Conservation (phyloP, 768 basidiomycete genomes). For the Termitomyces eurrhizus region DNA sequence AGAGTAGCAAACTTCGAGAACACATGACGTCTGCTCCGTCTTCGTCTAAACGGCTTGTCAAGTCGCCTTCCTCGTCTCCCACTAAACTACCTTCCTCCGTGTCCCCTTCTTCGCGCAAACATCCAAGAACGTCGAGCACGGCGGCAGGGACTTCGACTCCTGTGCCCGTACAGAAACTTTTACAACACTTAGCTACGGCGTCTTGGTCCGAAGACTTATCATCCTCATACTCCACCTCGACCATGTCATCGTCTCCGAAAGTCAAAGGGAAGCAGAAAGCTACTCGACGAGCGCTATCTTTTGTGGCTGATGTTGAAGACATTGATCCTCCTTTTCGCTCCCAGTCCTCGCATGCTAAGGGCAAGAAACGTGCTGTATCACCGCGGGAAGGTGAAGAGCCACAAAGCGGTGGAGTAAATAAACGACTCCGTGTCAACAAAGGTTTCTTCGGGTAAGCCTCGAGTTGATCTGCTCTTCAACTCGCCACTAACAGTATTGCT, state of each 20-base stretch:
- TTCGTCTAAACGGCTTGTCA: neutral
- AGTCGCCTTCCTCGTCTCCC: neutral
- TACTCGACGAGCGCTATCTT: neutral
- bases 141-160: neutral
- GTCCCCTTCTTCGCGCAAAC: neutral
- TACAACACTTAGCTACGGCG: neutral
- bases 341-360: neutral
- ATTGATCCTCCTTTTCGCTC: neutral
- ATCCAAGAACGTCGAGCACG: neutral
- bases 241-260: neutral
- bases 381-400: neutral
- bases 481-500: neutral
- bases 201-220: neutral
- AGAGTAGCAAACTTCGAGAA: neutral
- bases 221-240: neutral
- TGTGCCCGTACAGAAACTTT: neutral
- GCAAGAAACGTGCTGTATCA: constrained; percentile 4
- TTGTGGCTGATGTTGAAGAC: neutral
- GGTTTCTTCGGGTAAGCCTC: neutral
- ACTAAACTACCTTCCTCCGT: neutral
- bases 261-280: constrained; percentile 3
- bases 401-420: neutral
- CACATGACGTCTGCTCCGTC: neutral
- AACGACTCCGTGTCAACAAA: neutral
- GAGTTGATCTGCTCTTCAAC: neutral